These are phyloP conservation scores for Trametes cubensis DNA, from an alignment of 768 basidiomycete genomes.

Conservation along the genomic window DNA sequence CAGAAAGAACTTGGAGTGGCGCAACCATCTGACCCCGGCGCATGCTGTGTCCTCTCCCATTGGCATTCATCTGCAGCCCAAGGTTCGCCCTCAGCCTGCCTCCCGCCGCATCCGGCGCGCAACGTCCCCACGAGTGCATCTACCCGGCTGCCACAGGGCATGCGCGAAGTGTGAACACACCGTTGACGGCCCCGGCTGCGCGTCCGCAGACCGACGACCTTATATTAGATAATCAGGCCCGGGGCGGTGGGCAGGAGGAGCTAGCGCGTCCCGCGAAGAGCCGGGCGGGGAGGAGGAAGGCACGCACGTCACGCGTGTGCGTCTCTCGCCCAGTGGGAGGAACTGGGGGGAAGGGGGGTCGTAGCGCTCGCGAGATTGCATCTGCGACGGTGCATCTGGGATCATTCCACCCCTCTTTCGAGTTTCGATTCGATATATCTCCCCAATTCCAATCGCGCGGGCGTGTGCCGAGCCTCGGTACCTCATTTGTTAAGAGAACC, in stretches of 20 bases:
- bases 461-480: conserved; percentile 31
- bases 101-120: conserved; percentile 11
- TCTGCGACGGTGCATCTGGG: conserved; percentile 22
- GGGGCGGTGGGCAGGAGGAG: conserved; percentile 5
- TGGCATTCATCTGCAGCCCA: background rate
- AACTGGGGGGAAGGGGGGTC: too few species aligned
- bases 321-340: background rate
- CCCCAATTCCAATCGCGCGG: too few species aligned
- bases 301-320: conserved; percentile 4
- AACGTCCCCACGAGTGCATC: conserved; percentile 13
- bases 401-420: conserved; percentile 24
- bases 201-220: conserved; percentile 7
- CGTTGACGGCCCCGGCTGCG: conserved; percentile 6
- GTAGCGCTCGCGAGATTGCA: conserved; percentile 9
- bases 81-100: conserved; percentile 5
- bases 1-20: conserved; percentile 1
- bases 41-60: too few species aligned
- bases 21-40: conserved; percentile 18
- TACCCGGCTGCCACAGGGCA: background rate
- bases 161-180: background rate
- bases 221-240: conserved; percentile 22
- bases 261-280: conserved; percentile 29
- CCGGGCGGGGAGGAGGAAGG: conserved; percentile 18
- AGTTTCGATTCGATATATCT: conserved; percentile 21
- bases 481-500: conserved; percentile 20